These are phyloP conservation scores for Senna tora DNA, from an alignment of 306 rosid species.

Conservation along the genomic window DNA sequence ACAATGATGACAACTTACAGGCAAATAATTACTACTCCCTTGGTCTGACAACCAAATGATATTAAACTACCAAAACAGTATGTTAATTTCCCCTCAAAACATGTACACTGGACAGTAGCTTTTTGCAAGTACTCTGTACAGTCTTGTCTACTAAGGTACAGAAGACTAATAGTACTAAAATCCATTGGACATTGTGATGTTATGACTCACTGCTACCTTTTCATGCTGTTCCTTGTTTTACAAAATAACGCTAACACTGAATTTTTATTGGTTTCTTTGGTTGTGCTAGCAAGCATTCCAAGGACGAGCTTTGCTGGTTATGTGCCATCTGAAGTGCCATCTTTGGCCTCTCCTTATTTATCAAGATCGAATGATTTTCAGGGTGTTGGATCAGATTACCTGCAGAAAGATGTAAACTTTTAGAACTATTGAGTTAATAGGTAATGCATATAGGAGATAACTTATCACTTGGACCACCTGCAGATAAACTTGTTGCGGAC, in stretches of 20 bases:
- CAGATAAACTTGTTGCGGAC: slow-evolving; percentile 50
- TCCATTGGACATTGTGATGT: background rate
- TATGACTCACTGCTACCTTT: background rate
- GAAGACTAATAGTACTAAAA: background rate
- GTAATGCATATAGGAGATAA: background rate
- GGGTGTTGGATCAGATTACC: slow-evolving; percentile 48
- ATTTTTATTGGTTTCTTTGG: slow-evolving; percentile 10
- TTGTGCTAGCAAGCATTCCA: slow-evolving; percentile 45
- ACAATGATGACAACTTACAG: background rate
- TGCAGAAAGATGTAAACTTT: slow-evolving; percentile 49
- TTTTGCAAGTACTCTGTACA: background rate
- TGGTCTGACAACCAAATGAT: background rate
- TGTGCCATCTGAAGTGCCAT: slow-evolving; percentile 52
- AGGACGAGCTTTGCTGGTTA: slow-evolving; percentile 52
- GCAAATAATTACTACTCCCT: background rate
- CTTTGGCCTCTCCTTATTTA: slow-evolving; percentile 39
- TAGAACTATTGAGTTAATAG: background rate
- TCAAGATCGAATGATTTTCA: slow-evolving; percentile 40
- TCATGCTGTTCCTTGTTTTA: slow-evolving; percentile 22
- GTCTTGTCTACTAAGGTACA: background rate
- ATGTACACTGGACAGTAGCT: background rate
- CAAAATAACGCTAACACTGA: background rate
- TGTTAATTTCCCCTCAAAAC: background rate
- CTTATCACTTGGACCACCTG: slow-evolving; percentile 20
- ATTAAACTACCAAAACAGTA: background rate